Base-by-base conservation (phyloP, 768 basidiomycete genomes). In the Leccinum fibrillosum region DNA sequence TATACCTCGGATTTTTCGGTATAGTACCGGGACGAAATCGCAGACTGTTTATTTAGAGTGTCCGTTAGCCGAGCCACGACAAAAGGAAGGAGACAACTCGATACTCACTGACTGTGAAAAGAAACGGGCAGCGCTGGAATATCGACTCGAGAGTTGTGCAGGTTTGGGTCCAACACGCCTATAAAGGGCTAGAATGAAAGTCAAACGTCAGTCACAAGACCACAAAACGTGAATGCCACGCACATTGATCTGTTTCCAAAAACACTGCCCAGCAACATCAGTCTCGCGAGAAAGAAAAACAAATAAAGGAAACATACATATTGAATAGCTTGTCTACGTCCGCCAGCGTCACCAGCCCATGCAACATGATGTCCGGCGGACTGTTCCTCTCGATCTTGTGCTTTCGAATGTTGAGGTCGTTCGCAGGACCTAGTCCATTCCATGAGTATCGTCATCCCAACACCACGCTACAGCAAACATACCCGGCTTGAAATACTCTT, bases 271-370 rank as follows among this genome's bases (percentile, higher is more conserved):
- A n/a, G 4, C 19, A 45, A 55, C 26, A 44, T 63, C 28, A 62
- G 45, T 60, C 30, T 21, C 50, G 11, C 17, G 35, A 15, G 28
- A 21, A 26, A 5, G 32, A 15, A 28, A 9, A 9, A 2, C 48
- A 45, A 6, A 53, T 30, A 11, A 30, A 30, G 25, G 6, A 0
- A 12, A 79, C 90, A 32, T 63, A 91, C 89, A 93, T 90, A 32
- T 89, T 79, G 63, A 93, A 94, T n/a, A 94, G 72, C 61, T 86
- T 86, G 57, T 92, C 87, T 2, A 92, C 90, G 60, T 93, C 91
- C 49, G 83, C 82, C 0, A 87, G 82, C 1, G 84, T 85, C 35
- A 94, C 89, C 21, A 94, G 74, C 10, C 89, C 89, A 63, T 92
- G 90, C 2, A 90, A 82, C 44, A 93, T 68, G 56, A 94, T 91